Evolutionary conservation across 441 rosid genomes (phyloP).

Genomic region (Cnidoscolus chayamansa): DNA sequence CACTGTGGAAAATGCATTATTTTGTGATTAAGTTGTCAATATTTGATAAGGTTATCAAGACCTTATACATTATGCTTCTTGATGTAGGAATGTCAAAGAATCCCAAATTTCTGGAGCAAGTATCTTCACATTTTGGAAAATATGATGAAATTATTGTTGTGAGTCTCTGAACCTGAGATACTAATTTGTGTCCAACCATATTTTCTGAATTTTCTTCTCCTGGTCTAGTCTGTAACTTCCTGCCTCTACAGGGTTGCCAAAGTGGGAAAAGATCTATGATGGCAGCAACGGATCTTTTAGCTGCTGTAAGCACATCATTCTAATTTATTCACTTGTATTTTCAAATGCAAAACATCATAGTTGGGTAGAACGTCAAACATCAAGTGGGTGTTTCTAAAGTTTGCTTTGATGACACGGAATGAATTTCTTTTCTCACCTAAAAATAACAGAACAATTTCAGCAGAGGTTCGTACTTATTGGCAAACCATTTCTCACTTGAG

Average conservation of each 20-base stretch:
- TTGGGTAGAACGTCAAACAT: conserved; percentile 18
- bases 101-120: conserved; percentile 55
- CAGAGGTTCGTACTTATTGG: no score
- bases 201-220: not conserved
- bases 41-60: no score
- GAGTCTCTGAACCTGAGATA: conserved; percentile 17
- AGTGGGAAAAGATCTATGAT: conserved; percentile 63
- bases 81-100: conserved; percentile 48
- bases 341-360: not conserved
- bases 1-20: not conserved
- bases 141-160: conserved; percentile 81
- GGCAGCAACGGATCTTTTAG: conserved; percentile 78
- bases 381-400: conserved; percentile 2
- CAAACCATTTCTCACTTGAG: no score
- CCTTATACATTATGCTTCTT: no score
- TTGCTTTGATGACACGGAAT: conserved; percentile 8
- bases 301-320: conserved; percentile 53
- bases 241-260: conserved; percentile 61
- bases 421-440: not conserved
- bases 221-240: not conserved
- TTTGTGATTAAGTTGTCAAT: conserved; percentile 1
- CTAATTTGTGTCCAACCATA: no score
- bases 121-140: conserved; percentile 52
- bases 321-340: not conserved
- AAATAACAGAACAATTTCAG: no score